Percentiles rank a stretch among this genome's conserved stretches.
Evolutionary conservation across 345 rosid species (phyloP).

Genomic region (Syzygium aromaticum): DNA sequence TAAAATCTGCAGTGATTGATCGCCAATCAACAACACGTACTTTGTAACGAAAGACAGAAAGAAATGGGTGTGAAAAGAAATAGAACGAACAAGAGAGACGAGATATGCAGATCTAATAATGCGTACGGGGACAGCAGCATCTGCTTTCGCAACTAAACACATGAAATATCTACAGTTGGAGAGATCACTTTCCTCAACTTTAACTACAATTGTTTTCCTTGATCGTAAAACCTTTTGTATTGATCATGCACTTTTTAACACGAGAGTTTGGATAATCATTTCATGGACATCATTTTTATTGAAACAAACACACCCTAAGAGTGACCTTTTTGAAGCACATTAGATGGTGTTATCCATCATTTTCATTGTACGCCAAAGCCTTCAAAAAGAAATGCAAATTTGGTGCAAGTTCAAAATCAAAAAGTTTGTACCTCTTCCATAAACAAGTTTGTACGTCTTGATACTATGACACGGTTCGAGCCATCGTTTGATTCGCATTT

Average conservation of each 20-base stretch:
- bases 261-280: too few relatives aligned
- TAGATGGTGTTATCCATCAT: background rate
- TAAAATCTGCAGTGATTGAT: conserved; percentile 29
- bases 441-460: background rate
- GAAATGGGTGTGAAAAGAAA: background rate
- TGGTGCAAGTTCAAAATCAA: background rate
- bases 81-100: background rate
- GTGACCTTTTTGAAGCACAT: background rate
- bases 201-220: too few relatives aligned
- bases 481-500: background rate
- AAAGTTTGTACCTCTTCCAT: background rate
- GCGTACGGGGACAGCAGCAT: background rate
- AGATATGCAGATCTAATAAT: background rate
- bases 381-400: background rate
- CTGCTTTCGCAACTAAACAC: background rate
- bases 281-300: too few relatives aligned
- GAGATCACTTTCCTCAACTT: too few relatives aligned
- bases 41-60: background rate
- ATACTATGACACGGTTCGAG: background rate
- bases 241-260: too few relatives aligned
- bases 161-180: too few relatives aligned
- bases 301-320: background rate
- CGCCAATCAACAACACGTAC: background rate
- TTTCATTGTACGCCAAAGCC: background rate
- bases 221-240: too few relatives aligned